phyloP scores from a whole-genome alignment of 164 flowering plant species.

The Akebia trifoliata region DNA sequence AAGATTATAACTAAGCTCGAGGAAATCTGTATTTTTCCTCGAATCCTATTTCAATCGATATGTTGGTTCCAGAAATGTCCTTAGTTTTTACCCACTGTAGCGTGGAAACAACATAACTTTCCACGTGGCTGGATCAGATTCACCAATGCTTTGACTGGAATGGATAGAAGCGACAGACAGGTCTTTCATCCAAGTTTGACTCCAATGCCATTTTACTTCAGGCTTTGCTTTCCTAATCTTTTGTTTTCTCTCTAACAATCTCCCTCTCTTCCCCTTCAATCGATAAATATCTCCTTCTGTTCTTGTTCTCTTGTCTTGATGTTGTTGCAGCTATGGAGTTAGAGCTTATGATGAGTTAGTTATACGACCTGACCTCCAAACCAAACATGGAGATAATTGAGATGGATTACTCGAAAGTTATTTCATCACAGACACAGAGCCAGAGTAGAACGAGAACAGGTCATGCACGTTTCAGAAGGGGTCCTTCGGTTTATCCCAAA shows the following conservation, averaged over 20 bases:
- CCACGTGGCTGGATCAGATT: neutral
- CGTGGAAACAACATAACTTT: too few relatives aligned
- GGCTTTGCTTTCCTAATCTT: neutral
- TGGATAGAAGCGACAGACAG: neutral
- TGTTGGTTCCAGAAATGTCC: too few relatives aligned
- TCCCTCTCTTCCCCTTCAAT: neutral
- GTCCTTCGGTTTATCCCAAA: too few relatives aligned
- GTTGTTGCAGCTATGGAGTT: constrained; percentile 50
- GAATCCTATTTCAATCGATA: too few relatives aligned
- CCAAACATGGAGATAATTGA: constrained; percentile 22
- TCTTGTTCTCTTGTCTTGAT: neutral
- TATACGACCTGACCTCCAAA: too few relatives aligned
- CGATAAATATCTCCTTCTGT: too few relatives aligned
- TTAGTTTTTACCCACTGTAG: neutral
- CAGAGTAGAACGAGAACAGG: constrained; percentile 71
- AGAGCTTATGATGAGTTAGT: constrained; percentile 46
- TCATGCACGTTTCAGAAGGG: constrained; percentile 89
- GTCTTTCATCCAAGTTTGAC: neutral
- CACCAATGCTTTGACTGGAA: neutral
- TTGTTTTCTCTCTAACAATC: neutral
- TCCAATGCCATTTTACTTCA: too few relatives aligned
- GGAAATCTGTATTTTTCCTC: too few relatives aligned
- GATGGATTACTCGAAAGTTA: constrained; percentile 56
- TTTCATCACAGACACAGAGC: constrained; percentile 70
- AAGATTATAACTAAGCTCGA: too few relatives aligned